Conservation (phyloP, 345 rosid genomes). For the Rhodamnia argentea region DNA sequence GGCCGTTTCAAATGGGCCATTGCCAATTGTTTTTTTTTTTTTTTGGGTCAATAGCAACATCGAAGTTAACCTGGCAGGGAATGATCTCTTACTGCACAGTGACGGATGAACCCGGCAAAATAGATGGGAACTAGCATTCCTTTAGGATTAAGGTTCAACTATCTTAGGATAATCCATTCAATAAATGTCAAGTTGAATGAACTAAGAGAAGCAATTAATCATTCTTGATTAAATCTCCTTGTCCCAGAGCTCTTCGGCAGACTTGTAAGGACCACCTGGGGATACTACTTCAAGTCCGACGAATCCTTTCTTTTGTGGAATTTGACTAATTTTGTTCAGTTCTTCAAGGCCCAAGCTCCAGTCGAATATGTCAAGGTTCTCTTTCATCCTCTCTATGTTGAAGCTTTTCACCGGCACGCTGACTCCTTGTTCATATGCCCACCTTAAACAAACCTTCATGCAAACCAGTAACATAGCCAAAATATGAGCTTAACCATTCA, state of each 20-base stretch:
- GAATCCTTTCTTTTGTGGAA: conserved; percentile 10
- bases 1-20: background rate
- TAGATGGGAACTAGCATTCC: background rate
- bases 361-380: conserved; percentile 13
- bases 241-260: conserved; percentile 24
- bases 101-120: background rate
- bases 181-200: background rate
- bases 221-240: background rate
- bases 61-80: background rate
- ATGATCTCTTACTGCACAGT: background rate
- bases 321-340: conserved; percentile 2
- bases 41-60: no score
- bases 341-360: conserved; percentile 20
- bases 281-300: background rate
- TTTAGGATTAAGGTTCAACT: background rate
- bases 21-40: no score
- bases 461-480: background rate
- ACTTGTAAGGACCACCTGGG: conserved; percentile 11
- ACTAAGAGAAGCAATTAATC: background rate
- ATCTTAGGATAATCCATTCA: background rate
- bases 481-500: background rate
- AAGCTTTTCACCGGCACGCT: conserved; percentile 18
- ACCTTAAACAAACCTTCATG: conserved; percentile 17
- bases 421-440: conserved; percentile 27
- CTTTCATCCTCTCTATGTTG: conserved; percentile 15